Conservation (phyloP, 129 eudicot species). For the Centrapalus pauciflorus region DNA sequence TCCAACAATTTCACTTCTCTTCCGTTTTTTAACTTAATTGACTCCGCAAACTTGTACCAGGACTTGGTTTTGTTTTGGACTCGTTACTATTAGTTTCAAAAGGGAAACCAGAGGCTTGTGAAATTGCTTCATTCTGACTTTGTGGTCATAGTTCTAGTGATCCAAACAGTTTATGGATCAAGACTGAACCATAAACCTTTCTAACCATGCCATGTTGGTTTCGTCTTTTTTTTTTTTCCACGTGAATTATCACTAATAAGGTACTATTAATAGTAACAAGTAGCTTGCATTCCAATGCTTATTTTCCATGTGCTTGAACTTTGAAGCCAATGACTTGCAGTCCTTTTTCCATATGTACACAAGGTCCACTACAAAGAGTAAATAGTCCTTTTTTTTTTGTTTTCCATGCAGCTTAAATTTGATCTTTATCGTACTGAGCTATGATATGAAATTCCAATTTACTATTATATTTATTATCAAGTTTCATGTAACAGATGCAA, state of each 20-base stretch:
- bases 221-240: not conserved
- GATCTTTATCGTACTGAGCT: not conserved
- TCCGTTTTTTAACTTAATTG: not conserved
- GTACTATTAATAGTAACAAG: not conserved
- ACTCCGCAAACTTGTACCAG: not conserved
- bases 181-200: conserved; percentile 13
- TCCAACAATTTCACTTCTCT: not conserved
- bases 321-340: not conserved
- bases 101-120: not conserved
- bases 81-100: not conserved
- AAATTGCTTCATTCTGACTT: not conserved
- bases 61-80: not conserved
- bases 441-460: not conserved
- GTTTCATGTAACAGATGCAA: conserved; percentile 64
- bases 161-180: conserved; percentile 14
- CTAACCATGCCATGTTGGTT: conserved; percentile 1
- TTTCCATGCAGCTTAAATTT: conserved; percentile 1
- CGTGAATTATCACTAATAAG: not conserved
- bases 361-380: not conserved
- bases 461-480: not conserved
- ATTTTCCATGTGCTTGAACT: not conserved
- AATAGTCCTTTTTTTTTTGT: not conserved
- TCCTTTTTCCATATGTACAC: not conserved
- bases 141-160: not conserved
- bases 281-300: not conserved